Evolutionary conservation across 352 stramenopile genomes (phyloP), one percentile per base, ranked within the genome.

Genomic region (Phytopythium oedochilum): DNA sequence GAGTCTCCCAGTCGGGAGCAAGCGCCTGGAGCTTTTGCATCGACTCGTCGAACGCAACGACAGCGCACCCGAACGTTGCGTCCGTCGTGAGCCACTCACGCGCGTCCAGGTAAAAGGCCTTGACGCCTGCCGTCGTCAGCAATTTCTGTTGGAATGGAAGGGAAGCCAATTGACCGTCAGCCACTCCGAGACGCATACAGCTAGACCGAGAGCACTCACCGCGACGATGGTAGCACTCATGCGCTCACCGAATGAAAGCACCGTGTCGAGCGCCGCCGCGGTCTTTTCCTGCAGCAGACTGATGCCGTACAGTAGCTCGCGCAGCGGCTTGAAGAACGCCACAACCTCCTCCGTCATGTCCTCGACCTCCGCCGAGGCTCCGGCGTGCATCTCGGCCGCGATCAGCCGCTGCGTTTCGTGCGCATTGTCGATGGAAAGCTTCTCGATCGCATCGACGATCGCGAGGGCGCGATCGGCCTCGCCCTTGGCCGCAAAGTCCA

Each of bases 171-270:
- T 1, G 17, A 50, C 0, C 25, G 28, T 39, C 6, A 60, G 9
- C 3, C 0, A 10, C 0, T 31, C 40, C 26, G 3, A n/a, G 2
- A 7, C n/a, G 34, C 34, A 5, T 15, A 39, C n/a, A 36, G 10
- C 31, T 36, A 8, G 31, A 14, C 15, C 5, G 31, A 14, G 34
- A n/a, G 7, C 45, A 63, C 60, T 48, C 65, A 85, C 74, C 17
- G 83, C 72, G 17, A 94, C 75, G 32, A 94, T 88, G 26, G 68
- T 73, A 2, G 83, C 83, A 47, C 75, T 89, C 48, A 91, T 85
- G 10, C 79, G 75, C 57, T 94, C 83, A 32, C 83, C 83, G 25
- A 88, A 94, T 17, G 83, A 89, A 40, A 94, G 69, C 43, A 91
- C 79, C 15, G 69, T 88, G 60, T 94, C 83, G 12, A 88, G 70